These are phyloP conservation scores for Coccomyxa subellipsoidea DNA, from an alignment of 163 green algal species.

Conservation along the genomic window DNA sequence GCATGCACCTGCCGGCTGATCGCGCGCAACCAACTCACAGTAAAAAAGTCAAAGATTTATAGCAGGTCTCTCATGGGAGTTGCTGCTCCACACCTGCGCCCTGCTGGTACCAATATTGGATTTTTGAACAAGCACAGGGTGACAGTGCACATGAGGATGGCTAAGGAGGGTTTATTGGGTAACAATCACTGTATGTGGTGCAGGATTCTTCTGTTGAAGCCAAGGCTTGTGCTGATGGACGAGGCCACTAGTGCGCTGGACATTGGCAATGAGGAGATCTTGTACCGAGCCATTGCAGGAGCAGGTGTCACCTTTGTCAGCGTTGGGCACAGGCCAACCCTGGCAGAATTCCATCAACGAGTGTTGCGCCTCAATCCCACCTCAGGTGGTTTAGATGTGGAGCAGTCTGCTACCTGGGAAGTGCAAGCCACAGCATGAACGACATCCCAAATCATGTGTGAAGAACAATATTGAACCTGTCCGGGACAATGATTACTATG, in stretches of 20 bases:
- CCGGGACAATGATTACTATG: too few relatives aligned
- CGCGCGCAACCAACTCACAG: too few relatives aligned
- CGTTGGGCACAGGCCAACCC: constrained; percentile 83
- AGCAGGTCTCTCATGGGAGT: too few relatives aligned
- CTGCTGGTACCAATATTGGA: too few relatives aligned
- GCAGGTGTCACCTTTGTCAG: constrained; percentile 75
- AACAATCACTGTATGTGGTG: neutral
- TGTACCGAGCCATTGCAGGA: constrained; percentile 52
- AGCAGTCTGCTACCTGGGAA: neutral
- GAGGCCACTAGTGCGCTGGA: constrained; percentile 86
- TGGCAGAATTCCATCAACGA: constrained; percentile 56
- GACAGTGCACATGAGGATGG: too few relatives aligned
- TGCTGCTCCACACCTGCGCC: too few relatives aligned
- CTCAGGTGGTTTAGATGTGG: neutral
- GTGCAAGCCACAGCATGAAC: too few relatives aligned
- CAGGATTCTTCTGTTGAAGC: constrained; percentile 70
- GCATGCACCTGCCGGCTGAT: neutral
- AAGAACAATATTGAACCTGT: too few relatives aligned
- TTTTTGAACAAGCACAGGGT: too few relatives aligned
- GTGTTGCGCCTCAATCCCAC: constrained; percentile 39
- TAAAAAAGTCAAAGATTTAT: too few relatives aligned
- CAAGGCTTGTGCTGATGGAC: constrained; percentile 84
- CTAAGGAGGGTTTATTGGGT: too few relatives aligned
- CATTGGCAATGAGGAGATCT: constrained; percentile 65
- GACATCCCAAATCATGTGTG: too few relatives aligned